phyloP scores from a whole-genome alignment of 805 yeast genomes.

The Pichia sporocuriosa region DNA sequence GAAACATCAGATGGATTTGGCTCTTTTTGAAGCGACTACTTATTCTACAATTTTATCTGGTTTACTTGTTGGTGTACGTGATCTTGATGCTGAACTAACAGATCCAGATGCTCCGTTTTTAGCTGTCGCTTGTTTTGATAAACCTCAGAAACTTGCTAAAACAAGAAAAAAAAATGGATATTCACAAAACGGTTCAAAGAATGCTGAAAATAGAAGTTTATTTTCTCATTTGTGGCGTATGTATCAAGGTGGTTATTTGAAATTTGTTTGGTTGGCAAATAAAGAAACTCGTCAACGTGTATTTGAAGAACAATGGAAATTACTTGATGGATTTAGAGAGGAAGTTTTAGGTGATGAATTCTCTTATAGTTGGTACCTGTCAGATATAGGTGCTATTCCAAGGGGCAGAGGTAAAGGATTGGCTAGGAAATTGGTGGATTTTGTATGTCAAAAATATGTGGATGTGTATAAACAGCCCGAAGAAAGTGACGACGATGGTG shows the following conservation, averaged over 20 bases:
- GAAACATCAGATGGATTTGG: conserved; percentile 39
- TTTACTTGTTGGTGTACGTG: conserved; percentile 44
- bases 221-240: conserved; percentile 28
- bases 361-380: conserved; percentile 46
- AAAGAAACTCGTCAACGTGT: conserved; percentile 43
- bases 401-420: conserved; percentile 54
- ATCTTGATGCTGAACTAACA: conserved; percentile 36
- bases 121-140: conserved; percentile 48
- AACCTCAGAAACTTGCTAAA: conserved; percentile 19
- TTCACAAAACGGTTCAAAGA: background rate
- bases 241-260: conserved; percentile 30
- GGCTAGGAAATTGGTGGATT: conserved; percentile 45
- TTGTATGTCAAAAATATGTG: conserved; percentile 41
- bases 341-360: conserved; percentile 37
- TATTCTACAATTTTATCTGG: conserved; percentile 47
- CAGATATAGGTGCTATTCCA: conserved; percentile 53
- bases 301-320: conserved; percentile 43
- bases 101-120: conserved; percentile 39
- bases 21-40: conserved; percentile 47
- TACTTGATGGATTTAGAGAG: conserved; percentile 37
- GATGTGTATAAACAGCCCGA: conserved; percentile 23
- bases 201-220: conserved; percentile 23
- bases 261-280: conserved; percentile 30
- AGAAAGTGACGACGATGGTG: conserved; percentile 16
- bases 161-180: background rate